Conservation (phyloP, 2,329 filamentous ascomycete species). For the Teratosphaeria viscida region DNA sequence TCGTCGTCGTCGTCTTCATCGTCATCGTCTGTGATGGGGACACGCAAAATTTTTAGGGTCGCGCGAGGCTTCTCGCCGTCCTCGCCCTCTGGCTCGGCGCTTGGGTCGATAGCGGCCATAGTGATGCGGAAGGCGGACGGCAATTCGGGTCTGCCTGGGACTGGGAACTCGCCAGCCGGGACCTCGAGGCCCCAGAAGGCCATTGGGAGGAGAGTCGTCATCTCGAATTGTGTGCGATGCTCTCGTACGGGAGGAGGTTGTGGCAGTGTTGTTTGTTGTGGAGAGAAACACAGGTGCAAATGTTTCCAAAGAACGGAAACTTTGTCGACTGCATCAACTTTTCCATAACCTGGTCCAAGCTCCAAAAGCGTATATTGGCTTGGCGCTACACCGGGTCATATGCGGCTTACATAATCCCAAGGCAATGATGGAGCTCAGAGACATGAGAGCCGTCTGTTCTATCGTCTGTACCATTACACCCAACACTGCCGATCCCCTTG, state of each 20-base stretch:
- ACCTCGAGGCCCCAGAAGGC: constrained; percentile 4
- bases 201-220: background rate
- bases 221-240: background rate
- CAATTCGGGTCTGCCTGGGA: constrained; percentile 68
- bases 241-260: background rate
- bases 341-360: background rate
- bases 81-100: constrained; percentile 46
- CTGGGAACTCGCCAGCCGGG: constrained; percentile 56
- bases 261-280: background rate
- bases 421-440: too few relatives aligned
- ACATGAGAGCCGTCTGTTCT: too few relatives aligned
- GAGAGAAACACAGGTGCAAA: background rate
- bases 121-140: constrained; percentile 89
- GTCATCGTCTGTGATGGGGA: constrained; percentile 50
- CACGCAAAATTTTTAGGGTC: constrained; percentile 83
- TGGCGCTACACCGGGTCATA: background rate
- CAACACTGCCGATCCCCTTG: too few relatives aligned
- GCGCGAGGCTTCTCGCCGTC: constrained; percentile 53
- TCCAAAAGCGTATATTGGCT: background rate
- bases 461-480: too few relatives aligned
- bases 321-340: background rate
- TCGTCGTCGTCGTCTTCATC: constrained; percentile 56
- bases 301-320: background rate
- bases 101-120: constrained; percentile 96
- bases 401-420: background rate